Conservation (phyloP, 2,329 filamentous ascomycete genomes). For the Madurella mycetomatis region DNA sequence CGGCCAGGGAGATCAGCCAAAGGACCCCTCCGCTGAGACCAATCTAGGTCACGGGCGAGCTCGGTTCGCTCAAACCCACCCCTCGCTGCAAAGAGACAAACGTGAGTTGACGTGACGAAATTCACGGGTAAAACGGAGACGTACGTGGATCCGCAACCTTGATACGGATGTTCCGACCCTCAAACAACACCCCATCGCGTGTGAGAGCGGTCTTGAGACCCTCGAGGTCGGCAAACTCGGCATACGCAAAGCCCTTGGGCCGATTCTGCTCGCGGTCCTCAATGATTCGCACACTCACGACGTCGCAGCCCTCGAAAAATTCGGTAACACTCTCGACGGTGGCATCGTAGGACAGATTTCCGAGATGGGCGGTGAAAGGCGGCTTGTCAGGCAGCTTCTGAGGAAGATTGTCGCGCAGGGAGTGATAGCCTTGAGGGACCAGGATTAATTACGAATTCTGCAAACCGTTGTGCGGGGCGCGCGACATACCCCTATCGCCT, state of each 20-base stretch:
- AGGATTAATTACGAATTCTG: slow-evolving; percentile 2
- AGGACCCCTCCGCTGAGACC: slow-evolving; percentile 18
- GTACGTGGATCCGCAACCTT: slow-evolving; percentile 97
- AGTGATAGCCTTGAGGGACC: slow-evolving; percentile 47
- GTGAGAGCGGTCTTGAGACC: slow-evolving; percentile 87
- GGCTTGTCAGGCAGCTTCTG: slow-evolving; percentile 75
- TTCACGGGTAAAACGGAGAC: slow-evolving; percentile 35
- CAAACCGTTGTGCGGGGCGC: neutral
- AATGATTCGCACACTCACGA: slow-evolving; percentile 90
- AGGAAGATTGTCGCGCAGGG: slow-evolving; percentile 68
- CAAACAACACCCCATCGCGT: slow-evolving; percentile 75
- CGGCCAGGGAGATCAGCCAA: slow-evolving; percentile 37
- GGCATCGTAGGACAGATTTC: slow-evolving; percentile 94
- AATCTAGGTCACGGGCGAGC: slow-evolving; percentile 42
- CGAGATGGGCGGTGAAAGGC: slow-evolving; percentile 91
- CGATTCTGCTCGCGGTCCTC: slow-evolving; percentile 92
- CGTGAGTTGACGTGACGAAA: slow-evolving; percentile 33
- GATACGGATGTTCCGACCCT: slow-evolving; percentile 84
- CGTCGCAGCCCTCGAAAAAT: slow-evolving; percentile 79
- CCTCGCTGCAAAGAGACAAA: slow-evolving; percentile 60
- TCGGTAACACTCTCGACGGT: slow-evolving; percentile 76
- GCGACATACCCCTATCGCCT: slow-evolving; percentile 42
- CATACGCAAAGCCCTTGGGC: slow-evolving; percentile 97
- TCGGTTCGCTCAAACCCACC: slow-evolving; percentile 56
- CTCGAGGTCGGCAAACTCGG: slow-evolving; percentile 84